Evolutionary conservation across 805 yeast species (phyloP).

Genomic region (Debaryomyces prosopidis): DNA sequence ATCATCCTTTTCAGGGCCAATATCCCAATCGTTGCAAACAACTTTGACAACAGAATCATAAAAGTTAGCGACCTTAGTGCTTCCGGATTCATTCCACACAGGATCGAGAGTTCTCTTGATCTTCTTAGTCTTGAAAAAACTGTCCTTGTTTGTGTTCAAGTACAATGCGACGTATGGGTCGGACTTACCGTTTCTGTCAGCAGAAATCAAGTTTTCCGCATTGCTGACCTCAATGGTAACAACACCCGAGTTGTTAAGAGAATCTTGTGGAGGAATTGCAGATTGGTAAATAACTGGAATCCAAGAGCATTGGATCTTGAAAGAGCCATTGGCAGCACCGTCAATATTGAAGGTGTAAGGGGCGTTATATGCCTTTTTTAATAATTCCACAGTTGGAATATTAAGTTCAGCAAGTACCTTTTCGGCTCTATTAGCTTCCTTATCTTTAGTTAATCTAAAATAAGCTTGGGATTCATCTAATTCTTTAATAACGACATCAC

Average conservation of each 20-base stretch:
- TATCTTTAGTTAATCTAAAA: conserved; percentile 61
- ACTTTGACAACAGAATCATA: conserved; percentile 58
- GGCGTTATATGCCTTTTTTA: conserved; percentile 62
- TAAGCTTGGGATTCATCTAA: conserved; percentile 69
- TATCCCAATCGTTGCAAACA: conserved; percentile 85
- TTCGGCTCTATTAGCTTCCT: conserved; percentile 53
- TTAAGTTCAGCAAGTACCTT: conserved; percentile 61
- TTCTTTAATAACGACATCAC: conserved; percentile 77
- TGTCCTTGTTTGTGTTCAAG: conserved; percentile 59
- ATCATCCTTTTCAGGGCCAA: conserved; percentile 86
- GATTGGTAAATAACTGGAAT: conserved; percentile 64
- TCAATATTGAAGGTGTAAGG: conserved; percentile 58
- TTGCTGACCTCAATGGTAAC: conserved; percentile 59
- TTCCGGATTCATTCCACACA: conserved; percentile 75
- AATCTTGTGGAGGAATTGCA: conserved; percentile 70
- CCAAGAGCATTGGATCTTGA: conserved; percentile 70
- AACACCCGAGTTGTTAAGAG: conserved; percentile 72
- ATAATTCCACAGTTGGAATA: conserved; percentile 64
- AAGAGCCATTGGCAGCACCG: conserved; percentile 52
- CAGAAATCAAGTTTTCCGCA: conserved; percentile 73
- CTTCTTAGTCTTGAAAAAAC: conserved; percentile 72
- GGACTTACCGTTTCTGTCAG: conserved; percentile 90
- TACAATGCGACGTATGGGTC: conserved; percentile 84
- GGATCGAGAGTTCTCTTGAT: conserved; percentile 88
- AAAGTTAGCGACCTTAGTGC: conserved; percentile 59